Conservation (phyloP, 176 grass and related monocot genomes). For the Coix lacrymajobi region DNA sequence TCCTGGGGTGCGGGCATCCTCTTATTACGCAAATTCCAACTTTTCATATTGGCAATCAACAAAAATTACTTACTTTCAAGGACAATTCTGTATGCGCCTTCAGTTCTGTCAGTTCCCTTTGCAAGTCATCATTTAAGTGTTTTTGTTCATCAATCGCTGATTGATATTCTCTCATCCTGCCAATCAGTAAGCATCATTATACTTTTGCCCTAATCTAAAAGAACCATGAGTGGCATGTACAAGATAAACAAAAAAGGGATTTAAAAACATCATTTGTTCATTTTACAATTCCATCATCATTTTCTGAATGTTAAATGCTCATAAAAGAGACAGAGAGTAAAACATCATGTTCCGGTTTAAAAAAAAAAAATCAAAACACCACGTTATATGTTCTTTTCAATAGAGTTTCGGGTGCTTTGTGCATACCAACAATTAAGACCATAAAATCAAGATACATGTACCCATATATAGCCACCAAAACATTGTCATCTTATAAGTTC, state of each 20-base stretch:
- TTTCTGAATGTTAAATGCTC: slow-evolving; percentile 1
- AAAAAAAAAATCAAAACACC: too few species aligned
- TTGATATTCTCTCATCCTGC: slow-evolving; percentile 78
- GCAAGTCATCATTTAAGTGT: slow-evolving; percentile 51
- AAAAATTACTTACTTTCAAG: slow-evolving; percentile 54
- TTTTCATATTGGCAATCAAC: slow-evolving; percentile 1
- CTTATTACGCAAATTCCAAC: not conserved
- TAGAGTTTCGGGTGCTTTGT: not conserved
- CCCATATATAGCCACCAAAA: not conserved
- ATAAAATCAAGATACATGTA: not conserved
- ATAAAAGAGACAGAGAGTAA: not conserved
- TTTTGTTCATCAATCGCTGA: slow-evolving; percentile 58
- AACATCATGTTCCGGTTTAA: not conserved
- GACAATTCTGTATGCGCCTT: slow-evolving; percentile 57
- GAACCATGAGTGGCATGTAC: not conserved
- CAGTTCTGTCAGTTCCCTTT: slow-evolving; percentile 56
- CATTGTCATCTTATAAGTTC: too few species aligned
- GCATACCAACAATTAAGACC: not conserved
- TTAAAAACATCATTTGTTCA: not conserved
- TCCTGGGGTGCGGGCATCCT: not conserved
- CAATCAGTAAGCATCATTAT: slow-evolving; percentile 32
- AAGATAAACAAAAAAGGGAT: not conserved
- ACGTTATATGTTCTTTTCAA: not conserved
- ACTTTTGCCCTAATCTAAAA: not conserved
- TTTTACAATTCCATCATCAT: not conserved